Base-by-base conservation (phyloP, 1,139 yeast species). In the Lodderomyces jiufengensis region DNA sequence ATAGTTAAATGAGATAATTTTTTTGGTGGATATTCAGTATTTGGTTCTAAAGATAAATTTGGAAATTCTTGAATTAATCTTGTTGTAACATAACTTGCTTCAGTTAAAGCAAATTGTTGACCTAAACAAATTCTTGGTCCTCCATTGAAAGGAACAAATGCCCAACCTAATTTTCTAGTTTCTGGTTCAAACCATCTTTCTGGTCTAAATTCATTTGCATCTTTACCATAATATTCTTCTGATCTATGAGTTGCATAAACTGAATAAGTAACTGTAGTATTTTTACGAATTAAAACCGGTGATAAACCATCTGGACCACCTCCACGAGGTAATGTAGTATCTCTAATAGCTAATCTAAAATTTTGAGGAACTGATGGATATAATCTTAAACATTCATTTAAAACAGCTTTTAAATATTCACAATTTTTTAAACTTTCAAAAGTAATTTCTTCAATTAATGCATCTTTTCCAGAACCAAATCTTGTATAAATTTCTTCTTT, bases 111-210 rank as follows among this genome's bases (percentile, higher is more conserved):
- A 54, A 71, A 73, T 50, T 74, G 80, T 53, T 76, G 80, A 12
- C 81, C 82, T 34, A 76, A 57, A 47, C 82, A 76, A 38, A 76
- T 75, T 39, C 82, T 59, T 22, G 82, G 81, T 5, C 82, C 82
- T 33, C 80, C 81, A 46, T 76, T 76, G 58, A 74, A 75, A 5
- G 80, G 80, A 20, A 75, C 51, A 50, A 58, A 75, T 10, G 70
- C 73, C 79, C 80, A 76, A 14, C 72, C 73, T 40, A 61, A 50
- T 44, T 61, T 65, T 37, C 52, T 56, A 23, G 58, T 52, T 24
- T 47, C 45, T 29, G 61, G 61, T 42, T 61, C 66, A 37, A 56
- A 57, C 79, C 79, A 74, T 44, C 79, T 61, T 43, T 69, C 76
- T 5, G 80, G 79, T 31, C 67, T 59, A 52, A 66, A 74, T 16